phyloP scores from a whole-genome alignment of 768 basidiomycete genomes.

The Naganishia randhawae region DNA sequence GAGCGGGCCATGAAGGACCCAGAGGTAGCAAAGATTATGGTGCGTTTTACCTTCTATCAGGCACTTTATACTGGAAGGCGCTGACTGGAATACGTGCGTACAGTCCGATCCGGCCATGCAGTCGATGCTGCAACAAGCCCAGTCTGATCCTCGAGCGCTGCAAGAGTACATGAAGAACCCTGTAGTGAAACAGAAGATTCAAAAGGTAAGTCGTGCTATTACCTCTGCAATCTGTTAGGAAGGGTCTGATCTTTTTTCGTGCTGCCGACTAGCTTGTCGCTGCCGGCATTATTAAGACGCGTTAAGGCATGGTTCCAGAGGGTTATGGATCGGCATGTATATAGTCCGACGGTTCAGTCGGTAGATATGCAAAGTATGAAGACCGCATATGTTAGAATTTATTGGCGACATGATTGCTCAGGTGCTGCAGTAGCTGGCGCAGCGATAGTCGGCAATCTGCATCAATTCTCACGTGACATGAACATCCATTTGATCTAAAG shows the following conservation, averaged over 20 bases:
- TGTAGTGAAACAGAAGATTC: constrained; percentile 69
- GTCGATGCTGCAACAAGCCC: constrained; percentile 85
- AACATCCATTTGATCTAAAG: too few relatives aligned
- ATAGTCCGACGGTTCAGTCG: neutral
- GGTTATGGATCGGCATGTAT: neutral
- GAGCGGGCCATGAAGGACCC: constrained; percentile 96
- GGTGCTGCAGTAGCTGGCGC: too few relatives aligned
- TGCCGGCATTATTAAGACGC: constrained; percentile 85
- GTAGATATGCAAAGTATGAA: constrained; percentile 4
- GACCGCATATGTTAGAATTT: too few relatives aligned
- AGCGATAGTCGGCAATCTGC: too few relatives aligned
- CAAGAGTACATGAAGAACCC: constrained; percentile 93
- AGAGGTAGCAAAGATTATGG: constrained; percentile 62
- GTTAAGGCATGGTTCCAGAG: constrained; percentile 30
- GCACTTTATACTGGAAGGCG: neutral
- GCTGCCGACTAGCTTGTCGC: constrained; percentile 59
- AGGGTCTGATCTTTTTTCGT: neutral
- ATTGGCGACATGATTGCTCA: too few relatives aligned
- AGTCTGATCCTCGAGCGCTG: constrained; percentile 77
- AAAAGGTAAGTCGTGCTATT: constrained; percentile 55
- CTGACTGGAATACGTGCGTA: neutral
- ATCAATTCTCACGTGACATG: too few relatives aligned
- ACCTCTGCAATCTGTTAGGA: neutral
- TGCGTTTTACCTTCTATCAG: neutral
- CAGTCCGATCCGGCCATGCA: constrained; percentile 81